Percentiles rank a stretch among this genome's conserved stretches.
These are phyloP conservation scores for Beauveria sp. DNA, from an alignment of 2,329 filamentous ascomycete species.

Conservation along the genomic window DNA sequence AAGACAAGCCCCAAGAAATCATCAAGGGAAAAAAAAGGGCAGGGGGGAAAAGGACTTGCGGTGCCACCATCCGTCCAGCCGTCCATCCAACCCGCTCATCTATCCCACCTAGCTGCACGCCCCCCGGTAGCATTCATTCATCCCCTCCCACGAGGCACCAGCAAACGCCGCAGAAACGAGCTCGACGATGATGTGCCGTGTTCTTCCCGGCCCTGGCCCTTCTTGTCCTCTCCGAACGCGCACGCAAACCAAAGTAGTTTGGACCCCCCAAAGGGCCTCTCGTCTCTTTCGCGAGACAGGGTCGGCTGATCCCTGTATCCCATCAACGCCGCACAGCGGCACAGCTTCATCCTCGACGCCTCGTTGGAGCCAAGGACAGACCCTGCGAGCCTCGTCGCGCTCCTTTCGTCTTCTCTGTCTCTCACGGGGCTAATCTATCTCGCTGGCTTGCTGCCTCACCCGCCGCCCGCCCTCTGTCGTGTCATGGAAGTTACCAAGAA, in stretches of 20 bases:
- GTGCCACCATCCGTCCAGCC: background rate
- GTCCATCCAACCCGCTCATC: background rate
- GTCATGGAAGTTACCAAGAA: background rate
- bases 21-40: background rate
- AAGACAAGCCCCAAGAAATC: background rate
- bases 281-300: background rate
- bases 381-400: background rate
- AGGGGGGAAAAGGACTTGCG: background rate
- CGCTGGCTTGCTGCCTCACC: background rate
- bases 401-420: background rate
- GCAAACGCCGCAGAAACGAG: background rate
- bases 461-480: background rate
- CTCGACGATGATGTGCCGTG: slow-evolving; percentile 1
- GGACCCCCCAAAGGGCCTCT: background rate
- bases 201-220: background rate
- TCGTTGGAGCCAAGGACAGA: background rate
- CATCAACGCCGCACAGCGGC: slow-evolving; percentile 2
- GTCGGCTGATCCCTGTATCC: slow-evolving; percentile 7
- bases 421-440: background rate
- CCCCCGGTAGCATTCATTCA: background rate
- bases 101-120: background rate
- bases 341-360: background rate
- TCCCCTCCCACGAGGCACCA: background rate
- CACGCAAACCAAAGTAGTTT: background rate
- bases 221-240: background rate